Evolutionary conservation across 2,329 filamentous ascomycete genomes (phyloP).

Genomic region (Myriosclerotinia curreyana): DNA sequence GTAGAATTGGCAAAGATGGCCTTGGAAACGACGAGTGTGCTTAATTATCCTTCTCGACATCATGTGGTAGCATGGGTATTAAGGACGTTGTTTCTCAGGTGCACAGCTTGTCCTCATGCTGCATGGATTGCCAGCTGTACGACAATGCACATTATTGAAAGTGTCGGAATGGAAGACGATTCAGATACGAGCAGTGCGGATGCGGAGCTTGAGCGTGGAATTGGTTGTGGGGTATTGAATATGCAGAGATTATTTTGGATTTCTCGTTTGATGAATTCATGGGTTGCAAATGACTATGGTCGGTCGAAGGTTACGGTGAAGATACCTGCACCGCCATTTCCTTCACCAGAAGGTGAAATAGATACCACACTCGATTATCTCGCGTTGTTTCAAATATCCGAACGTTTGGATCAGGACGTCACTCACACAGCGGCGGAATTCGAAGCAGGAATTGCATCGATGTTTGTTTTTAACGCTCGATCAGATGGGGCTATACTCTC

Average conservation of each 20-base stretch:
- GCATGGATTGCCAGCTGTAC: constrained; percentile 35
- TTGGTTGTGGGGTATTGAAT: constrained; percentile 15
- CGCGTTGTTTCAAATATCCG: constrained; percentile 12
- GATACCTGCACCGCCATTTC: constrained; percentile 11
- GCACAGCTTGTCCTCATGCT: constrained; percentile 33
- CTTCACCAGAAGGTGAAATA: background rate
- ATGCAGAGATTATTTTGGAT: constrained; percentile 15
- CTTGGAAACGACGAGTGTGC: constrained; percentile 27
- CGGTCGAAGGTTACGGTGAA: constrained; percentile 17
- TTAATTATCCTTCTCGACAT: constrained; percentile 26
- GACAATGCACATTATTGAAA: constrained; percentile 35
- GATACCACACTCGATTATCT: constrained; percentile 18
- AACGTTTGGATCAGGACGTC: constrained; percentile 15
- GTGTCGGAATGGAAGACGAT: constrained; percentile 27
- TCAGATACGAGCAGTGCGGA: background rate
- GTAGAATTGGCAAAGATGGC: constrained; percentile 30
- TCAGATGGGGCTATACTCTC: constrained; percentile 18
- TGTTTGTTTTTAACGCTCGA: background rate
- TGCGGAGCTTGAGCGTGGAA: background rate
- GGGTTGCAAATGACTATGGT: constrained; percentile 20
- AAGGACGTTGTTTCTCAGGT: constrained; percentile 33
- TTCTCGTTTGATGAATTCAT: constrained; percentile 14
- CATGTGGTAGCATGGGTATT: constrained; percentile 34
- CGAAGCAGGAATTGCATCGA: constrained; percentile 12
- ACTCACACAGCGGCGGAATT: constrained; percentile 7